These are phyloP conservation scores for Recurvomyces mirabilis DNA, from an alignment of 495 filamentous ascomycete species.

Conservation along the genomic window DNA sequence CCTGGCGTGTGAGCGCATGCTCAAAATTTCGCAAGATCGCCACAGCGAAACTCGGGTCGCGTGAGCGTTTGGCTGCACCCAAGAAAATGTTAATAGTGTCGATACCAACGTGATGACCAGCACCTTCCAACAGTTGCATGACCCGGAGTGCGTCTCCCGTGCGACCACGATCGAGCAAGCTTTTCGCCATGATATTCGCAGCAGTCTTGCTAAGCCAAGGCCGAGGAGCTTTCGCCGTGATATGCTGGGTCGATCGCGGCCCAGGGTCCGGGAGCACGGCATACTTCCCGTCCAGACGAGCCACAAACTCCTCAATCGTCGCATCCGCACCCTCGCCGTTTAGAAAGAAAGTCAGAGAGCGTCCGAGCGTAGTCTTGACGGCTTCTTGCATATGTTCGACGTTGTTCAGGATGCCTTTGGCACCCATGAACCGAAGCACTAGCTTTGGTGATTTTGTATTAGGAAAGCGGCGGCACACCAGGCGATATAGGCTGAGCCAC, in stretches of 20 bases:
- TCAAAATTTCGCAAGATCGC: background rate
- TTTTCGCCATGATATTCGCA: constrained; percentile 4
- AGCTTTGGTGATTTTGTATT: background rate
- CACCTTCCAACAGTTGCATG: background rate
- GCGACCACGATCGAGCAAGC: constrained; percentile 6
- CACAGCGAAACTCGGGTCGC: background rate
- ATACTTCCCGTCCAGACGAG: background rate
- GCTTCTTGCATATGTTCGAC: too few relatives aligned
- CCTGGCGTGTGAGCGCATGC: background rate
- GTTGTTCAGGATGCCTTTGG: constrained; percentile 5
- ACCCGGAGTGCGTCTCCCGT: background rate
- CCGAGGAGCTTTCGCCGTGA: background rate
- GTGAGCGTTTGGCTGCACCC: background rate
- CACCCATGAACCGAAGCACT: constrained; percentile 5
- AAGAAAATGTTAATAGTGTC: constrained; percentile 10
- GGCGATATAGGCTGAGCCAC: constrained; percentile 4
- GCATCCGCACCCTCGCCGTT: background rate
- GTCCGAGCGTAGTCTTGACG: too few relatives aligned
- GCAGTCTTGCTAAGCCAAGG: constrained; percentile 6
- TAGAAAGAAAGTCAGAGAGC: too few relatives aligned
- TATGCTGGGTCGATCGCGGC: background rate
- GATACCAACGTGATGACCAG: background rate
- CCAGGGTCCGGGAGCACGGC: background rate
- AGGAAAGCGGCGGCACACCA: constrained; percentile 1
- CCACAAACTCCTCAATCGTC: background rate